Evolutionary conservation across 257 asterid species (phyloP), one percentile per base, ranked within the genome.

Genomic region (Solanum rostratum): DNA sequence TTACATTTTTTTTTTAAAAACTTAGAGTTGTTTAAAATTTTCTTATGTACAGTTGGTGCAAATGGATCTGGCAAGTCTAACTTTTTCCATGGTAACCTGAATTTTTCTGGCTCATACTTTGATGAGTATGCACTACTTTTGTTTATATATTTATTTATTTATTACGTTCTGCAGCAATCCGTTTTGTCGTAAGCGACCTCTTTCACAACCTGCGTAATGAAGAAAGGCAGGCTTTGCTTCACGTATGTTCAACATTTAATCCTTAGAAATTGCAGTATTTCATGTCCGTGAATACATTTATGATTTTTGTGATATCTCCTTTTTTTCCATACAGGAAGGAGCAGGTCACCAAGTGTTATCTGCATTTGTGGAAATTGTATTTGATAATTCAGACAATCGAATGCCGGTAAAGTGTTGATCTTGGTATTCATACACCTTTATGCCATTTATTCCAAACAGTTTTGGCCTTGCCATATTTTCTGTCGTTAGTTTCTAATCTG

Each of bases 61-160:
- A 96, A 96, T 91, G 99, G 99, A 73, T 96, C 98, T 46, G 99
- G 99, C 74, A 96, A 96, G 88, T 96, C 98, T 59, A 96, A 96
- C 88, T 96, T 96, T 89, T 96, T 96, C 93, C 98, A 93, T 66
- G 99, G 99, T 96, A 86, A 68, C 66, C 74, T 62, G 65, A 54
- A 60, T 68, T 79, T 63, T 84, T 82, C 74, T 68, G 39, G 81
- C 53, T n/a, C 20, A 37, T 62, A 22, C 10, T 55, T 55, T 52
- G 27, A 27, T 13, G 49, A 33, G n/a, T 57, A 41, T 14, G 13
- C 76, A 55, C 14, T 50, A 63, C 82, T 60, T 84, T 54, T 78
- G 41, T 81, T 20, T n/a, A 20, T 37, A 37, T 55, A 62, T 55
- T n/a, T 60, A 22, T 24, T 70, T 37, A 14, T 74, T 83, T 85